A percentile compares a stretch with the other conserved stretches of the same genome.
phyloP scores from a whole-genome alignment of 2,329 filamentous ascomycete genomes.

The Dactylellina cionopaga region DNA sequence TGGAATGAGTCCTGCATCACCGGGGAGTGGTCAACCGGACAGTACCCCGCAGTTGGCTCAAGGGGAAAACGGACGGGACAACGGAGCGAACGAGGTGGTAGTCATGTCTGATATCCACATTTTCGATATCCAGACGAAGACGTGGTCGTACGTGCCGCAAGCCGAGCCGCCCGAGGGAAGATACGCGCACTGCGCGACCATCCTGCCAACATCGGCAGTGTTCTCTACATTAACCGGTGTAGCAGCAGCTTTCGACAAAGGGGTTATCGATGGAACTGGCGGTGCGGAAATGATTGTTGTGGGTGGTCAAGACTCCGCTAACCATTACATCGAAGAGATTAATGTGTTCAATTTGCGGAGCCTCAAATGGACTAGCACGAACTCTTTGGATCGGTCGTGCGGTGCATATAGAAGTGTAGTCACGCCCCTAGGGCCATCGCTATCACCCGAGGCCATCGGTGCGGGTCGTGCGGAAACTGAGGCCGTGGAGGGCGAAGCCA shows the following conservation, averaged over 20 bases:
- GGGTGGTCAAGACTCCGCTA: conserved; percentile 94
- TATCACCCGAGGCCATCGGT: conserved; percentile 63
- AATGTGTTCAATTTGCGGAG: conserved; percentile 97
- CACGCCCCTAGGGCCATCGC: conserved; percentile 70
- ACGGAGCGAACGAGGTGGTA: conserved; percentile 83
- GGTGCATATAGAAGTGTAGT: conserved; percentile 97
- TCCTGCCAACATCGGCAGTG: conserved; percentile 84
- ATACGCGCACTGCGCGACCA: conserved; percentile 95
- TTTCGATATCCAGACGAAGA: conserved; percentile 82
- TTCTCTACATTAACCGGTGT: conserved; percentile 78
- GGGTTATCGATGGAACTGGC: conserved; percentile 87
- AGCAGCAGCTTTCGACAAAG: conserved; percentile 76
- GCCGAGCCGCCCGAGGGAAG: conserved; percentile 87
- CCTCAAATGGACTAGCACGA: conserved; percentile 93
- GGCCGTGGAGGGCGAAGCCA: conserved; percentile 58
- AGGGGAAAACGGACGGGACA: conserved; percentile 27
- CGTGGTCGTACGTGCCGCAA: conserved; percentile 85
- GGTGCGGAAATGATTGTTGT: conserved; percentile 98
- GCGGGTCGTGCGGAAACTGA: conserved; percentile 60
- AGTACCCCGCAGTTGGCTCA: conserved; percentile 21
- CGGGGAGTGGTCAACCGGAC: conserved; percentile 16
- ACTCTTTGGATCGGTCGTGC: conserved; percentile 86
- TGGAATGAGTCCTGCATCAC: conserved; percentile 81
- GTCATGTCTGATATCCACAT: conserved; percentile 99
- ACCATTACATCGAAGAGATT: conserved; percentile 98